phyloP scores from a whole-genome alignment of 148 eudicot species.

The Camellia japonica region DNA sequence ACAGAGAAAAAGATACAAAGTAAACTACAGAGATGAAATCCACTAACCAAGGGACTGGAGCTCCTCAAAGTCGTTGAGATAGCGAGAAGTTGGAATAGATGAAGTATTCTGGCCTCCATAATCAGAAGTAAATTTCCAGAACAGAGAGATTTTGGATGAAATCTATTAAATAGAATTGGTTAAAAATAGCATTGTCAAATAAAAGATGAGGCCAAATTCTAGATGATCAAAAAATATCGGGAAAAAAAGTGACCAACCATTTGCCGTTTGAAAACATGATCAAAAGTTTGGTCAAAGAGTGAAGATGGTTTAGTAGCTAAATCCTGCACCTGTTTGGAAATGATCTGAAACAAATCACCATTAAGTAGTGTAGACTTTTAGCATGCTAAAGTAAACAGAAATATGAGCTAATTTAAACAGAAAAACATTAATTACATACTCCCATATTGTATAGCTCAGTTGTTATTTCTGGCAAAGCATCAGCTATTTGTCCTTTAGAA shows the following conservation, averaged over 20 bases:
- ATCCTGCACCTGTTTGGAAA: constrained; percentile 67
- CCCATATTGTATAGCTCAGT: constrained; percentile 76
- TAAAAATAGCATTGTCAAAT: constrained; percentile 11
- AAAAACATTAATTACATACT: constrained; percentile 35
- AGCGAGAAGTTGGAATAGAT: constrained; percentile 67
- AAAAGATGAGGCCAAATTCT: constrained; percentile 1
- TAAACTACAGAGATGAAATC: background rate
- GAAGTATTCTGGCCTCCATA: constrained; percentile 48
- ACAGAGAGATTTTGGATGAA: constrained; percentile 62
- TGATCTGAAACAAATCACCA: constrained; percentile 47
- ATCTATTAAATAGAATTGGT: constrained; percentile 33
- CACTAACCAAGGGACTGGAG: constrained; percentile 77
- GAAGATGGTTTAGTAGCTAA: constrained; percentile 62
- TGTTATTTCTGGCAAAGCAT: constrained; percentile 79
- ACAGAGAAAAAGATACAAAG: background rate
- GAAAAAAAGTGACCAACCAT: constrained; percentile 44
- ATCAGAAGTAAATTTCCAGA: constrained; percentile 81
- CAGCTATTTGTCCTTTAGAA: constrained; percentile 72
- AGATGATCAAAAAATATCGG: background rate
- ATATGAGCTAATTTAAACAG: constrained; percentile 3
- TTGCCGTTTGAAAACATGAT: constrained; percentile 51
- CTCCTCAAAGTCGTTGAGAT: constrained; percentile 93
- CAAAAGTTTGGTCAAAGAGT: constrained; percentile 59
- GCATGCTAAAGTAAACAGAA: constrained; percentile 3
- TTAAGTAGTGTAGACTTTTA: background rate